phyloP scores from a whole-genome alignment of 2,329 filamentous ascomycete genomes.

The Pochonia chlamydosporia region DNA sequence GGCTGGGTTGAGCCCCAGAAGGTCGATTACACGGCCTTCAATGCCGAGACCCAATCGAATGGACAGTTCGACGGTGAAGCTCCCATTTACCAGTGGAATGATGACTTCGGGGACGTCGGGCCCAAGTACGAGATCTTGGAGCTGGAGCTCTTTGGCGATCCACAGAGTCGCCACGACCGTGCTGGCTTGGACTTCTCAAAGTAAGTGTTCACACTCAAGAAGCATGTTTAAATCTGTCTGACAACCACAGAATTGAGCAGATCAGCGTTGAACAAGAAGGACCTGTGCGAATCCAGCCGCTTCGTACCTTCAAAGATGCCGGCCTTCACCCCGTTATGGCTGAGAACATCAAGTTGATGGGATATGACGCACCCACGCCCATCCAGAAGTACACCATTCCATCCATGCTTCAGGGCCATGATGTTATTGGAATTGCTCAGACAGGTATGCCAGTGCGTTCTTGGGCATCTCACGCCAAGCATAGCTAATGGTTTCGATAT shows the following conservation, averaged over 20 bases:
- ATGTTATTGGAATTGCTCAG: conserved; percentile 85
- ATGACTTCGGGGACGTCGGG: conserved; percentile 81
- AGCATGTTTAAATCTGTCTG: conserved; percentile 12
- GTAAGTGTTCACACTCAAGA: conserved; percentile 34
- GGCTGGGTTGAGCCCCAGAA: conserved; percentile 39
- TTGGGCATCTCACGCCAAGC: neutral
- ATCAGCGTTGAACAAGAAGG: conserved; percentile 56
- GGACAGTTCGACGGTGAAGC: conserved; percentile 48
- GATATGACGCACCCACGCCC: conserved; percentile 70
- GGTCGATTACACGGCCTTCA: conserved; percentile 40
- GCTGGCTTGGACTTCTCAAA: conserved; percentile 58
- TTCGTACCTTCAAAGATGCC: conserved; percentile 62
- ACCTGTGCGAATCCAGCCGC: conserved; percentile 41
- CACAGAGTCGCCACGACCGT: conserved; percentile 40
- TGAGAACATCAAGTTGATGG: conserved; percentile 67
- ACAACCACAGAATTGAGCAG: conserved; percentile 39
- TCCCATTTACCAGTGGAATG: conserved; percentile 75
- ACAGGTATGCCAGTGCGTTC: too few relatives aligned
- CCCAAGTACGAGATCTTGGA: conserved; percentile 68
- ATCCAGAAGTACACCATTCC: conserved; percentile 86
- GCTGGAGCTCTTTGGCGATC: conserved; percentile 63
- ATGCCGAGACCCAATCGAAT: conserved; percentile 13
- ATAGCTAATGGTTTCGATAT: neutral
- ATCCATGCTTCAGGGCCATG: conserved; percentile 67
- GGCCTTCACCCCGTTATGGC: conserved; percentile 81